Base-by-base conservation (phyloP, 139 green algal species). In the Microglena sp. region DNA sequence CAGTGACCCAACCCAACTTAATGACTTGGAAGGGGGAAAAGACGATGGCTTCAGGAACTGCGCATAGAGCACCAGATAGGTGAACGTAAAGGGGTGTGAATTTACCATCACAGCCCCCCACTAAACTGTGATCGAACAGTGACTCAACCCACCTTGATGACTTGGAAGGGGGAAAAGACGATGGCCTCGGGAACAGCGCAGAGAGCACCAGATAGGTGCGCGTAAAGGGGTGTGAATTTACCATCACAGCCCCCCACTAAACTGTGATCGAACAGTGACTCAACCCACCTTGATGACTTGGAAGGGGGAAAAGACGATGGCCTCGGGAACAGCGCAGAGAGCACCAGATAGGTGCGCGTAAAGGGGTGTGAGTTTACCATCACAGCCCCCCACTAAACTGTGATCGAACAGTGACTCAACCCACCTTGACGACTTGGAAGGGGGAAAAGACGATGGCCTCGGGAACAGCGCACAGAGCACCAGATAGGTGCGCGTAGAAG, bases 221-320 rank as follows among this genome's bases (percentile, higher is more conserved):
- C 78, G 4, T 55, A 64, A 1, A 27, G 21, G 5, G 64, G 5
- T 6, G 40, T 36, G 34, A 82, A 67, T 18, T 56, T 22, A 5
- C 75, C 75, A 21, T 45, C 63, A 33, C n/a, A n/a, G n/a, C n/a
- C n/a, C n/a, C n/a, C n/a, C n/a, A n/a, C n/a, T n/a, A n/a, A n/a
- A n/a, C n/a, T n/a, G n/a, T n/a, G n/a, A n/a, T n/a, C n/a, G n/a
- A n/a, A n/a, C n/a, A n/a, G n/a, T n/a, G n/a, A n/a, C n/a, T n/a
- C n/a, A n/a, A n/a, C n/a, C n/a, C 50, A 80, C 77, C 70, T 84
- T 84, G 40, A 84, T 80, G 57, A 84, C 77, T 53, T 85, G 78
- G 62, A 85, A 85, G 40, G 78, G 78, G 15, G 69, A 69, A 43
- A 85, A 85, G 0, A 62, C 78, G 8, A 82, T 36, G 2, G 66